Evolutionary conservation across 2,329 filamentous ascomycete species (phyloP).

Genomic region (Pestalotiopsis sp.): DNA sequence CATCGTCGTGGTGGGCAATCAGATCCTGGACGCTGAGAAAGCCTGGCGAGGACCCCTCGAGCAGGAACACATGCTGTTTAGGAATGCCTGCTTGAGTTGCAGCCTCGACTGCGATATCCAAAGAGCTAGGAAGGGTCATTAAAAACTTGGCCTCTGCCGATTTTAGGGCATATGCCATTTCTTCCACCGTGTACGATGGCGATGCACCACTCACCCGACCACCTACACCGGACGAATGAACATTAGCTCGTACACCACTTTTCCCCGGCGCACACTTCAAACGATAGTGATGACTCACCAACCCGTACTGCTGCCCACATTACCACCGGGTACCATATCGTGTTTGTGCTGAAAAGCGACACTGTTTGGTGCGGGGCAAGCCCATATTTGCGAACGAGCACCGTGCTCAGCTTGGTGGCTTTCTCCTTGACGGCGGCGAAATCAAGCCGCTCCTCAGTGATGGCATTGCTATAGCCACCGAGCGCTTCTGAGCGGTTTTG

Average conservation of each 20-base stretch:
- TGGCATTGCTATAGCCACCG: constrained; percentile 54
- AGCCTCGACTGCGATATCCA: constrained; percentile 53
- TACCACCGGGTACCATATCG: constrained; percentile 62
- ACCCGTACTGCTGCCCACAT: constrained; percentile 35
- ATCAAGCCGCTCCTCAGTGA: constrained; percentile 54
- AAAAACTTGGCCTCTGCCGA: constrained; percentile 54
- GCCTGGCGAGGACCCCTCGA: constrained; percentile 50
- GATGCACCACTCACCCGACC: constrained; percentile 56
- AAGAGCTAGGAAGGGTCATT: constrained; percentile 52
- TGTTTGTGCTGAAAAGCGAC: constrained; percentile 60
- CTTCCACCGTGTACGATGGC: constrained; percentile 59
- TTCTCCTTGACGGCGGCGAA: constrained; percentile 54
- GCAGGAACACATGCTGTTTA: constrained; percentile 49
- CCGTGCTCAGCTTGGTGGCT: constrained; percentile 56
- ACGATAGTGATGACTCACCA: neutral
- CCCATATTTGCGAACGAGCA: constrained; percentile 54
- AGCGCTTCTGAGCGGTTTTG: constrained; percentile 37
- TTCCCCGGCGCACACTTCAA: neutral
- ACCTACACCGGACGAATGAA: constrained; percentile 16
- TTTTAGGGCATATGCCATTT: constrained; percentile 60
- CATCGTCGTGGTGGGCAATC: constrained; percentile 7
- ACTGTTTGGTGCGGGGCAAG: constrained; percentile 54
- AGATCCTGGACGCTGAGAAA: constrained; percentile 45
- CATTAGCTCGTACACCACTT: too few species aligned
- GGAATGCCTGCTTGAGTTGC: constrained; percentile 54